Evolutionary conservation across 257 asterid species (phyloP).

Genomic region (Osmanthus fragrans): DNA sequence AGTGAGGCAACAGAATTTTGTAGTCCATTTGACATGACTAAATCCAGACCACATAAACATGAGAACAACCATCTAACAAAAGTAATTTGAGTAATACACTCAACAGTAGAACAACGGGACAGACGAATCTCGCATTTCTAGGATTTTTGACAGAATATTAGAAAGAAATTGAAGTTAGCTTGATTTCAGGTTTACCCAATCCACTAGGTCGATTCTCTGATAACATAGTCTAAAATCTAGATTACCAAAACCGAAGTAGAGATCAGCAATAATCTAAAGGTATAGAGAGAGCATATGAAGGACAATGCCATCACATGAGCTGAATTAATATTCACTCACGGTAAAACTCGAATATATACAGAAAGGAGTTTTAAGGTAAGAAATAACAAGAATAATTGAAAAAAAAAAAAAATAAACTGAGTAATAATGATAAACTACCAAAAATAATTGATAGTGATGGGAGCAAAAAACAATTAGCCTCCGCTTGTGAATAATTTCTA

Average conservation of each 20-base stretch:
- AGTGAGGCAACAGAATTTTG: neutral
- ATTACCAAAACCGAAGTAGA: neutral
- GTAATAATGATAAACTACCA: no score
- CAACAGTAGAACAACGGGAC: conserved; percentile 8
- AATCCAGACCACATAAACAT: neutral
- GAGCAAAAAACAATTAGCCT: no score
- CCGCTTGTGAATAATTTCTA: no score
- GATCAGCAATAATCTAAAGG: neutral
- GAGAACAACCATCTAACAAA: conserved; percentile 1
- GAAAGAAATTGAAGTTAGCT: neutral
- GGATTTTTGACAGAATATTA: neutral
- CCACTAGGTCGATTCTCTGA: neutral
- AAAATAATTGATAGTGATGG: no score
- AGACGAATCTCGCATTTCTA: neutral
- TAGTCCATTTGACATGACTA: conserved; percentile 2
- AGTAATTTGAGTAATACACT: conserved; percentile 1
- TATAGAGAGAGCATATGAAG: no score
- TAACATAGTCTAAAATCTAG: neutral
- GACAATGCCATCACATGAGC: no score
- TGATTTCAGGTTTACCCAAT: neutral
- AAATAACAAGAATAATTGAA: no score
- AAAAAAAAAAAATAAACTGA: no score
- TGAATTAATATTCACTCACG: no score
- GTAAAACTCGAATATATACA: no score
- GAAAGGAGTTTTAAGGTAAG: no score